Evolutionary conservation across 2,329 filamentous ascomycete genomes (phyloP), one percentile per base, ranked within the genome.

Genomic region (Allantophomopsis lycopodina): DNA sequence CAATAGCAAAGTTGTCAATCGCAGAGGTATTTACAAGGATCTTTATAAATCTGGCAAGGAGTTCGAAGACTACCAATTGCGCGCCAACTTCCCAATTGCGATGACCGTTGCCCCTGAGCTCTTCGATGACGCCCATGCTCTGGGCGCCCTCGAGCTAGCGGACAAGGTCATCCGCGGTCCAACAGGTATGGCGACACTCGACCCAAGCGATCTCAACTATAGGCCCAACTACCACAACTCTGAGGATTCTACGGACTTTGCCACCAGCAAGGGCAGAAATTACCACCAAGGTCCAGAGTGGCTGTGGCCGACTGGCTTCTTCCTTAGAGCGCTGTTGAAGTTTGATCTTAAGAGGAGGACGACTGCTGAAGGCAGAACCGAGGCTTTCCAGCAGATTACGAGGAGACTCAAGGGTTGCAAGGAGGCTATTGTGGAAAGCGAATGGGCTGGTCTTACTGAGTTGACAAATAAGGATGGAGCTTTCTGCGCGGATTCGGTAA

Each of bases 241-340:
- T 49, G 89, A 96, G 54, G 91, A 98, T 60, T 89, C 81, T 43
- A 76, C 75, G 11, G 84, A 96, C 59, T 96, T 95, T 54, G 75
- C 84, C 10, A 96, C 89, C 0, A 78, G 83, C 50, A 96, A 96
- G 61, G 91, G 91, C 37, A 73, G 91, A 41, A 98, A 96, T 61
- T 98, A 98, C 62, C 91, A 98, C 60, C 89, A 96, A 59, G 91
- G 91, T 4, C 93, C 91, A 0, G 91, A 98, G 59, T 98, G 91
- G 91, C 65, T 95, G 17, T 98, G 91, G 91, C 93, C 89, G 0
- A 89, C 86, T 1, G 91, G 91, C 4, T 98, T 87, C 66, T 98
- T 94, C 69, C 68, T 95, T 16, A 79, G 93, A 37, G 91, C 91
- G 1, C 65, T 98, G 47, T 71, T 98, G 46, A 83, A 87, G 58